These are phyloP conservation scores for Pseudonitzschia multiseries DNA, from an alignment of 108 stramenopile genomes.

Conservation along the genomic window DNA sequence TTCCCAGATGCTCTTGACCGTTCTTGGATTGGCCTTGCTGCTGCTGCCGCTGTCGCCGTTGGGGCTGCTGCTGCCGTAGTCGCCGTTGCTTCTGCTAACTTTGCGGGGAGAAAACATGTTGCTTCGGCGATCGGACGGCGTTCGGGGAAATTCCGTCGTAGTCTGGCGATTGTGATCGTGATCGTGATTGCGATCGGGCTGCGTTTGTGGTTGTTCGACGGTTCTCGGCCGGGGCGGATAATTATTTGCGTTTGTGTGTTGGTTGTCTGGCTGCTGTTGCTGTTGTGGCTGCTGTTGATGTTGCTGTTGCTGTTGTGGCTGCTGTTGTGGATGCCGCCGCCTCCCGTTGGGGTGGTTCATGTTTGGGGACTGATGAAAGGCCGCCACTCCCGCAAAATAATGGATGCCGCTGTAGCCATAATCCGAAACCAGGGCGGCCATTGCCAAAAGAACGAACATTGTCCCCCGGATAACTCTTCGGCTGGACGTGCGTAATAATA, in stretches of 20 bases:
- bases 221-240: background rate
- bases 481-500: too few species aligned
- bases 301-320: too few species aligned
- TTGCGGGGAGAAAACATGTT: background rate
- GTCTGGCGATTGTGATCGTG: background rate
- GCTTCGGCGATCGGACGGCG: background rate
- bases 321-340: too few species aligned
- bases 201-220: background rate
- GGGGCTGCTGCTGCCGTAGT: background rate
- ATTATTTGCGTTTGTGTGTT: too few species aligned
- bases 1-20: constrained; percentile 46
- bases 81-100: background rate
- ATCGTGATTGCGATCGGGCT: background rate
- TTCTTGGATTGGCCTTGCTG: background rate
- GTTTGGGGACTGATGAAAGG: background rate
- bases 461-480: too few species aligned
- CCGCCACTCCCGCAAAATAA: background rate
- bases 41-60: background rate
- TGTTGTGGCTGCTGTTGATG: too few species aligned
- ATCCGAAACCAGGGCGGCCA: background rate
- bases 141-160: constrained; percentile 3
- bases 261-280: too few species aligned
- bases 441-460: background rate
- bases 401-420: background rate
- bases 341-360: too few species aligned